Conservation (phyloP, 2,329 filamentous ascomycete species). For the Didymella keratinophila region DNA sequence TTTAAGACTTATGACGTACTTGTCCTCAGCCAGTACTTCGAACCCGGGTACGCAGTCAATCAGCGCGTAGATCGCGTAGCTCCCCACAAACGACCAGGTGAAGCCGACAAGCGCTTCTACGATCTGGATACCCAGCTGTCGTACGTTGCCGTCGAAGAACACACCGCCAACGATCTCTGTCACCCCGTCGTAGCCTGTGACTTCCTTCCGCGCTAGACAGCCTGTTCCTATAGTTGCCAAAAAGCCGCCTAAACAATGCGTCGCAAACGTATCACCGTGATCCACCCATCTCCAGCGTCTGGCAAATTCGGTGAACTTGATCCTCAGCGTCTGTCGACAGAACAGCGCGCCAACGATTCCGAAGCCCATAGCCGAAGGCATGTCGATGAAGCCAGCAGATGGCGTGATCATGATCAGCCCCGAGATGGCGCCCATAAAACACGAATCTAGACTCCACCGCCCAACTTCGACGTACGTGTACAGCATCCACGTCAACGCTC, state of each 20-base stretch:
- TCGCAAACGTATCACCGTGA: conserved; percentile 64
- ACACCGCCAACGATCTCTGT: conserved; percentile 60
- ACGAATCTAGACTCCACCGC: conserved; percentile 59
- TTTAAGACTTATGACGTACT: no score
- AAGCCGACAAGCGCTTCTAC: conserved; percentile 62
- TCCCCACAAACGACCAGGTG: conserved; percentile 59
- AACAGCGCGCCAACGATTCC: conserved; percentile 57
- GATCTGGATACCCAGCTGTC: conserved; percentile 60
- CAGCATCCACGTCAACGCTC: conserved; percentile 57
- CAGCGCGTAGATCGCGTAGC: conserved; percentile 59
- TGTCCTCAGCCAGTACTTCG: conserved; percentile 61
- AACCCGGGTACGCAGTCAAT: conserved; percentile 63
- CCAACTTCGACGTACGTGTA: conserved; percentile 56
- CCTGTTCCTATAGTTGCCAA: conserved; percentile 61
- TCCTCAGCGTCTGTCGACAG: conserved; percentile 61
- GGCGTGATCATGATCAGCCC: conserved; percentile 63
- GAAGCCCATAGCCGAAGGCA: conserved; percentile 59
- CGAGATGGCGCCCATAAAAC: conserved; percentile 62
- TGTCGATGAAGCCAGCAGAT: conserved; percentile 59
- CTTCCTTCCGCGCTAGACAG: conserved; percentile 59
- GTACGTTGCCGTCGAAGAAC: conserved; percentile 61
- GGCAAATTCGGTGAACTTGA: conserved; percentile 61
- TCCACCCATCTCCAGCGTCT: conserved; percentile 61
- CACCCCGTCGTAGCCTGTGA: conserved; percentile 62
- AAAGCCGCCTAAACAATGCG: conserved; percentile 62